These are phyloP conservation scores for Glebionis coronaria DNA, from an alignment of 129 eudicot genomes.

Conservation along the genomic window DNA sequence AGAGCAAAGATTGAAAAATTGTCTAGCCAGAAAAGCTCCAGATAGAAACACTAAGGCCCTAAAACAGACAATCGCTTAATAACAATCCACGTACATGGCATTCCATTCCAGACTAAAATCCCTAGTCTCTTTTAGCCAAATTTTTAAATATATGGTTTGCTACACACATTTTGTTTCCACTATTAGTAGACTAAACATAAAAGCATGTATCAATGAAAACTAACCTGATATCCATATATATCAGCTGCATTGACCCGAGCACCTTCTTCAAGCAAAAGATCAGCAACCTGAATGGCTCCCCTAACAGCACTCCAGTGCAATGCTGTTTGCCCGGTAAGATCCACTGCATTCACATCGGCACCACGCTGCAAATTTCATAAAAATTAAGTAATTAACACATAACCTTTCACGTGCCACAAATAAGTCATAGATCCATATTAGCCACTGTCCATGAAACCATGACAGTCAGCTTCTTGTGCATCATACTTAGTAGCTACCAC, in stretches of 20 bases:
- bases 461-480: no score
- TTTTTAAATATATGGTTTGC: neutral
- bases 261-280: slow-evolving; percentile 90
- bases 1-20: no score
- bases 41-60: neutral
- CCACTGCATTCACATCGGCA: slow-evolving; percentile 87
- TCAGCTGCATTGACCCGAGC: slow-evolving; percentile 79
- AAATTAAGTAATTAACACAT: slow-evolving; percentile 3
- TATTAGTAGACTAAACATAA: slow-evolving; percentile 1
- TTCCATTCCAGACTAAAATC: no score
- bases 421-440: slow-evolving; percentile 3
- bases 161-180: slow-evolving; percentile 11
- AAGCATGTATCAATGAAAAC: slow-evolving; percentile 19
- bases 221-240: slow-evolving; percentile 90
- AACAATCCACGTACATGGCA: neutral
- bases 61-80: neutral
- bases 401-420: neutral
- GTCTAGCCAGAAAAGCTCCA: no score
- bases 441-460: slow-evolving; percentile 10
- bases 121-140: no score
- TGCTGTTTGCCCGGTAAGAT: slow-evolving; percentile 96
- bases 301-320: slow-evolving; percentile 99
- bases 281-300: slow-evolving; percentile 87
- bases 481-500: no score
- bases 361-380: slow-evolving; percentile 64